A percentile compares a stretch with the other conserved stretches of the same genome.
Evolutionary conservation across 2,329 filamentous ascomycete genomes (phyloP).

Genomic region (Colletotrichum falcatum): DNA sequence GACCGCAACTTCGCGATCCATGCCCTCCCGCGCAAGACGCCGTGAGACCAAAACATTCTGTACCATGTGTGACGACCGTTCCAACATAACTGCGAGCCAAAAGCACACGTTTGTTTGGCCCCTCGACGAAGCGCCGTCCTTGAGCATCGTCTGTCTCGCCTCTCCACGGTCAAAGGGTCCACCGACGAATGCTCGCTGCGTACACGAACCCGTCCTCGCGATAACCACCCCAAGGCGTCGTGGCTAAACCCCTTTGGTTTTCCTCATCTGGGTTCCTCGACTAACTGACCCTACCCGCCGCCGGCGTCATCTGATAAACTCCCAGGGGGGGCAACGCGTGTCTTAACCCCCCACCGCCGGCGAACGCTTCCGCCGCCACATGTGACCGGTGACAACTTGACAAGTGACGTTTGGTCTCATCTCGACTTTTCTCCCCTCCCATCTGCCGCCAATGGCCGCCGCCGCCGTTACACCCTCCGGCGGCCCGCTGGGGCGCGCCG

Average conservation of each 20-base stretch:
- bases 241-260: not conserved
- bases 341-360: too few species aligned
- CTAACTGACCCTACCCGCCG: too few species aligned
- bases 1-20: not conserved
- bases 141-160: not conserved
- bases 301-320: slow-evolving; percentile 9
- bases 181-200: not conserved
- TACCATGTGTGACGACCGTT: not conserved
- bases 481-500: slow-evolving; percentile 29
- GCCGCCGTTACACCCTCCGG: slow-evolving; percentile 26
- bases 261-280: not conserved
- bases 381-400: slow-evolving; percentile 20
- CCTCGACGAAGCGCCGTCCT: too few species aligned
- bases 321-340: not conserved
- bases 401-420: slow-evolving; percentile 32
- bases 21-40: not conserved
- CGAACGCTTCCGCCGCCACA: not conserved
- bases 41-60: not conserved
- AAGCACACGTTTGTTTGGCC: not conserved
- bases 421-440: slow-evolving; percentile 9
- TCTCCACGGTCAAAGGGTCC: not conserved
- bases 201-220: too few species aligned
- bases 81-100: not conserved
- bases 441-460: slow-evolving; percentile 23
- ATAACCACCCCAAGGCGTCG: not conserved